Evolutionary conservation across 345 rosid species (phyloP).

Genomic region (Trapa bicornis): DNA sequence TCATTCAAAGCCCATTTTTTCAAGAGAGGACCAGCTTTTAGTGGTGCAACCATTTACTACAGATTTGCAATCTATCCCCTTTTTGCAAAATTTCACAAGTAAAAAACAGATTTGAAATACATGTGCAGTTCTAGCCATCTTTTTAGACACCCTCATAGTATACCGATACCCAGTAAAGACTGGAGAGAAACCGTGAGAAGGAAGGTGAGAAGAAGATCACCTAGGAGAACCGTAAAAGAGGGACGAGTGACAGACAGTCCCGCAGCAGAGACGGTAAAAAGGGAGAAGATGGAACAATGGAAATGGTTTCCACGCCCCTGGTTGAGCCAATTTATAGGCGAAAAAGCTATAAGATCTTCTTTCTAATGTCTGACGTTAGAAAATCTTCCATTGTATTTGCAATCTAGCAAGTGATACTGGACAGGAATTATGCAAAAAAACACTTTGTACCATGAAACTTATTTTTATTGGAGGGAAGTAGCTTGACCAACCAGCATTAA

Average conservation of each 20-base stretch:
- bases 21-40: background rate
- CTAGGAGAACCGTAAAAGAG: background rate
- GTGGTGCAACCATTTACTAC: background rate
- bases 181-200: background rate
- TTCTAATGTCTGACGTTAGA: too few species aligned
- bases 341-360: background rate
- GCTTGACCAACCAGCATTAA: too few species aligned
- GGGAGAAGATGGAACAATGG: background rate
- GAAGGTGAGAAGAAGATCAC: background rate
- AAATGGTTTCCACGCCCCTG: background rate
- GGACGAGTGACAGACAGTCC: background rate
- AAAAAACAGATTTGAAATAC: background rate
- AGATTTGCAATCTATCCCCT: background rate
- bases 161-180: background rate
- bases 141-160: too few species aligned
- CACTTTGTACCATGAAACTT: too few species aligned
- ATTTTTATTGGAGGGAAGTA: too few species aligned
- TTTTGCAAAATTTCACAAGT: background rate
- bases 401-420: too few species aligned
- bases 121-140: background rate
- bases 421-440: too few species aligned
- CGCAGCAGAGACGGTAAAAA: background rate
- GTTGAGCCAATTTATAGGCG: background rate
- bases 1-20: background rate
- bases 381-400: too few species aligned